Evolutionary conservation across 495 filamentous ascomycete species (phyloP).

Genomic region (Parathielavia appendiculata): DNA sequence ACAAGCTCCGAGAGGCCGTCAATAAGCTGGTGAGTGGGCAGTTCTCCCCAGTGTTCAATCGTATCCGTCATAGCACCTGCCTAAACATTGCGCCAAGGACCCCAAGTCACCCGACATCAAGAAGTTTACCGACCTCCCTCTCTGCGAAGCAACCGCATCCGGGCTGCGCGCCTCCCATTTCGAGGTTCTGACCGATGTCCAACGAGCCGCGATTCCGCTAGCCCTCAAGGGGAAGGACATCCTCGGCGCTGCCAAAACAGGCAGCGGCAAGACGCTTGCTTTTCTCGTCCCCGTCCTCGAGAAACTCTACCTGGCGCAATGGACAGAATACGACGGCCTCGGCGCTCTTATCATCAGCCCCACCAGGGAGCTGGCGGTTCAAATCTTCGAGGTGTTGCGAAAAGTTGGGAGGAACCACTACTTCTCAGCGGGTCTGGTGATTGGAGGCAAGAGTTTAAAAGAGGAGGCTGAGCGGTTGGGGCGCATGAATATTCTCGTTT

Average conservation of each 20-base stretch:
- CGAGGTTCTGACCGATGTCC: slow-evolving; percentile 86
- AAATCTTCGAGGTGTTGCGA: slow-evolving; percentile 93
- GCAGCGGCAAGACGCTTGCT: slow-evolving; percentile 91
- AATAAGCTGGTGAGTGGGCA: slow-evolving; percentile 35
- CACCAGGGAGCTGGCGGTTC: slow-evolving; percentile 89
- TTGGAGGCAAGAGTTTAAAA: slow-evolving; percentile 85
- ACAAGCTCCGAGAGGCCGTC: slow-evolving; percentile 47
- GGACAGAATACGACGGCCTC: slow-evolving; percentile 85
- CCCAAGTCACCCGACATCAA: slow-evolving; percentile 42
- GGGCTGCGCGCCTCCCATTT: slow-evolving; percentile 86
- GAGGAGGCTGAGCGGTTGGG: slow-evolving; percentile 83
- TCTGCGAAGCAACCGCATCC: slow-evolving; percentile 74
- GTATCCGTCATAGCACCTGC: too few relatives aligned
- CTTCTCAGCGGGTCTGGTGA: slow-evolving; percentile 90
- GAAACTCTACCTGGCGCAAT: slow-evolving; percentile 85
- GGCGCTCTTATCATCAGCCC: slow-evolving; percentile 91
- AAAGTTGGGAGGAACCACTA: slow-evolving; percentile 85
- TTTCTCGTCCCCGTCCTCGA: slow-evolving; percentile 92
- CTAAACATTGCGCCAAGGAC: slow-evolving; percentile 30
- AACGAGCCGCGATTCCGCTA: slow-evolving; percentile 75
- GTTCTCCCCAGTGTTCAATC: background rate
- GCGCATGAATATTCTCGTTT: slow-evolving; percentile 96
- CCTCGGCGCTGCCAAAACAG: slow-evolving; percentile 93
- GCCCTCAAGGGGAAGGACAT: slow-evolving; percentile 85
- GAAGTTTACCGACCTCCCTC: slow-evolving; percentile 75